Percentiles rank a stretch among this genome's conserved stretches.
Evolutionary conservation across 345 rosid species (phyloP).

Genomic region (Eucalyptus grandis): DNA sequence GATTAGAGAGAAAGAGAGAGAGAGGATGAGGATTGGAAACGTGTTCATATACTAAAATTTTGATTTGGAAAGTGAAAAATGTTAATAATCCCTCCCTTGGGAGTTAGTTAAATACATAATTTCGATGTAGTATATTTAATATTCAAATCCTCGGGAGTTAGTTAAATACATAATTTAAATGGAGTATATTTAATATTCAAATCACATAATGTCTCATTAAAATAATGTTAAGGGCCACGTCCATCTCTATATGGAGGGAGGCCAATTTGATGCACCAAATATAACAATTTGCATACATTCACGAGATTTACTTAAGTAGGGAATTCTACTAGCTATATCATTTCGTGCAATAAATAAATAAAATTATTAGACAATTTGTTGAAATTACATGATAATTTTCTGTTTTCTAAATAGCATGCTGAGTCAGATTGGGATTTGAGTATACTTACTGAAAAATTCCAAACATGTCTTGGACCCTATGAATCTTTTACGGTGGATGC

Average conservation of each 20-base stretch:
- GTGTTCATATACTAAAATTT: not conserved
- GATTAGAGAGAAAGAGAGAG: not conserved
- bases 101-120: not conserved
- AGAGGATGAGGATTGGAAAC: not conserved
- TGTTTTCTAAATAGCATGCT: not conserved
- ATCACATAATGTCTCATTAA: not conserved
- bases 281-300: not conserved
- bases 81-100: not conserved
- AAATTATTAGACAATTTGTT: not conserved
- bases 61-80: not conserved
- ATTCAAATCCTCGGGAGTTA: not conserved
- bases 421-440: not conserved
- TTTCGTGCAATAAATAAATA: not conserved
- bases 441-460: not conserved
- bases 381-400: not conserved
- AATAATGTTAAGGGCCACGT: accelerated
- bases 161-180: not conserved
- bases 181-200: not conserved
- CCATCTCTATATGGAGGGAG: not conserved
- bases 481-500: accelerated
- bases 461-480: not conserved
- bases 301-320: not conserved
- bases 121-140: not conserved
- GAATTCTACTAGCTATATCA: not conserved
- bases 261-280: not conserved